Conservation (phyloP, 805 yeast genomes). For the Wickerhamomyces xylosicus region DNA sequence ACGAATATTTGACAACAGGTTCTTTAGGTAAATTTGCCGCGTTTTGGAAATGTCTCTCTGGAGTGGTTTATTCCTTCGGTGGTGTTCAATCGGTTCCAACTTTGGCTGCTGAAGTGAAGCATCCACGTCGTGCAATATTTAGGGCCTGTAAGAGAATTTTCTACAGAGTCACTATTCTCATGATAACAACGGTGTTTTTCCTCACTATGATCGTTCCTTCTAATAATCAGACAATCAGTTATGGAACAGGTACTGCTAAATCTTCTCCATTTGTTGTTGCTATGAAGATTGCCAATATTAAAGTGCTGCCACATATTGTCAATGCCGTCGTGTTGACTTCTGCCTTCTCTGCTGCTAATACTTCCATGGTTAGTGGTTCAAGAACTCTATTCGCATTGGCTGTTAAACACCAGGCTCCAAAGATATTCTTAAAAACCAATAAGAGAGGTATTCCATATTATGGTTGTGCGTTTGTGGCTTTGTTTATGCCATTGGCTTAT, state of each 20-base stretch:
- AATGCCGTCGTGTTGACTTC: slow-evolving; percentile 29
- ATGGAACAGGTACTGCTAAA: slow-evolving; percentile 18
- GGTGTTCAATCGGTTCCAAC: slow-evolving; percentile 43
- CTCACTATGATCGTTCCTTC: slow-evolving; percentile 23
- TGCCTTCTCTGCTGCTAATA: slow-evolving; percentile 28
- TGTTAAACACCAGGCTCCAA: slow-evolving; percentile 26
- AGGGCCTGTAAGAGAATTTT: slow-evolving; percentile 38
- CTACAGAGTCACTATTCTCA: slow-evolving; percentile 19
- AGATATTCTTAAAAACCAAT: slow-evolving; percentile 20
- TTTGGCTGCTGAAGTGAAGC: slow-evolving; percentile 41
- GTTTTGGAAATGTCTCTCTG: slow-evolving; percentile 44
- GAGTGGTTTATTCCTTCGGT: slow-evolving; percentile 50
- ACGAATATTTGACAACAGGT: slow-evolving; percentile 20
- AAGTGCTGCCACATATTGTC: slow-evolving; percentile 24
- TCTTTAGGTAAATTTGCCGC: slow-evolving; percentile 48
- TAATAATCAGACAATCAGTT: slow-evolving; percentile 18
- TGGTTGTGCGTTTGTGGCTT: slow-evolving; percentile 14
- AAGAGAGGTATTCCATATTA: slow-evolving; percentile 23
- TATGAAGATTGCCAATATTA: slow-evolving; percentile 34
- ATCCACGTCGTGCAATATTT: slow-evolving; percentile 45
- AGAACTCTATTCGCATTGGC: slow-evolving; percentile 26
- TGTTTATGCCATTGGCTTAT: slow-evolving; percentile 25
- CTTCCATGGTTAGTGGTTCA: slow-evolving; percentile 18
- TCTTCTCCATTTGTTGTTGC: slow-evolving; percentile 31
- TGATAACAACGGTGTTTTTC: slow-evolving; percentile 20